Percentiles rank a stretch among this genome's conserved stretches.
Conservation (phyloP, 1,284 basidiomycete genomes). For the Ustilago tritici region DNA sequence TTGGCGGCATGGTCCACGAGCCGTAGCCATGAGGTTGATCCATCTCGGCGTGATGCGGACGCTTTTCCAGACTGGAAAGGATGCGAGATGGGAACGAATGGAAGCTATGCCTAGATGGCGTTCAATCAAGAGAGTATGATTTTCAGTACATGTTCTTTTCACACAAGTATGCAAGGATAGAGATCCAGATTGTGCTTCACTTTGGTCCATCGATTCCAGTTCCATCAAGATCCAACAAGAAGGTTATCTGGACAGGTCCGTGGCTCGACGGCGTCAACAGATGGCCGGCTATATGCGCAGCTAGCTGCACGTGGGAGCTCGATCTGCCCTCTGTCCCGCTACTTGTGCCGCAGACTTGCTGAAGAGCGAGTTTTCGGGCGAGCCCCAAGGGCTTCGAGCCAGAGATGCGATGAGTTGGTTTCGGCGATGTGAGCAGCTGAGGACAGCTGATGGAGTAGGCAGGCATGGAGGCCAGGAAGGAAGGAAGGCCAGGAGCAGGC, state of each 20-base stretch:
- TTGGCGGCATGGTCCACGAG: constrained; percentile 24
- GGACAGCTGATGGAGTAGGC: background rate
- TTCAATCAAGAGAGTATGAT: background rate
- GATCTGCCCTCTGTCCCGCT: background rate
- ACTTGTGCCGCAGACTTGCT: background rate
- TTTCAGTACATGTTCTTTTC: constrained; percentile 1
- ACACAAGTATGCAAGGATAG: background rate
- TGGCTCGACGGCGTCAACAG: background rate
- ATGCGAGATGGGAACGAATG: background rate
- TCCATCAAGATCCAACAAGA: background rate
- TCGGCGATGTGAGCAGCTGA: background rate
- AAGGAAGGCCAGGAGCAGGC: background rate
- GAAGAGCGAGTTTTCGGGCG: background rate
- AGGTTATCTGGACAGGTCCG: background rate
- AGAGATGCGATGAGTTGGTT: background rate
- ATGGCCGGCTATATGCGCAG: background rate
- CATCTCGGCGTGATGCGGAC: constrained; percentile 16
- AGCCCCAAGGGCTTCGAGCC: background rate
- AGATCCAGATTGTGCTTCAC: background rate
- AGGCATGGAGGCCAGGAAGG: background rate
- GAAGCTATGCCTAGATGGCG: background rate
- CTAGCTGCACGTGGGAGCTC: background rate
- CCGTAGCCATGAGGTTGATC: constrained; percentile 19
- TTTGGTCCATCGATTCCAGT: background rate
- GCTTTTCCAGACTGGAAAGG: background rate